phyloP scores from a whole-genome alignment of 768 basidiomycete species.

The Chalciporus pseudorubinellus region DNA sequence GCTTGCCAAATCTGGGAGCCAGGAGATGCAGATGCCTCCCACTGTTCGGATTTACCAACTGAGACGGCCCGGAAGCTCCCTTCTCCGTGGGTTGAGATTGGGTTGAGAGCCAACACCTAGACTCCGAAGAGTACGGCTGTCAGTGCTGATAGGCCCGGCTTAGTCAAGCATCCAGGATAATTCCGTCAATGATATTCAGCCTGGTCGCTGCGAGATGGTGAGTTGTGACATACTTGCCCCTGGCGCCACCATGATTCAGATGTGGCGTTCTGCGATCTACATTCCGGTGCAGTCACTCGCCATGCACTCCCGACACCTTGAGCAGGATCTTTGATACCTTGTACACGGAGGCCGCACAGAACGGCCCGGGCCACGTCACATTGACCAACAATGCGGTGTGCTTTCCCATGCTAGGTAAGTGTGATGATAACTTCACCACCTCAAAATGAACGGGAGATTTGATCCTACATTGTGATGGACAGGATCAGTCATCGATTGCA shows the following conservation, averaged over 20 bases:
- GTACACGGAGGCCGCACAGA: constrained; percentile 7
- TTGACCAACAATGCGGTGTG: constrained; percentile 4
- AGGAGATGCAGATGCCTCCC: neutral
- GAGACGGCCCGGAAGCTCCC: constrained; percentile 5
- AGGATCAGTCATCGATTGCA: constrained; percentile 10
- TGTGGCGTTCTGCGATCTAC: neutral
- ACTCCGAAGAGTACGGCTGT: neutral
- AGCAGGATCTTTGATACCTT: constrained; percentile 13
- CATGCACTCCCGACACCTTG: constrained; percentile 4
- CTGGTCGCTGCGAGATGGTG: neutral
- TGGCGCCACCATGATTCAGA: neutral
- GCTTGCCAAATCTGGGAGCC: constrained; percentile 2
- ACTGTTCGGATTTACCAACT: neutral
- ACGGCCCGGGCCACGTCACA: neutral
- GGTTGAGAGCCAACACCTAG: neutral
- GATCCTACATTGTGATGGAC: neutral
- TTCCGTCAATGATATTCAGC: too few species aligned
- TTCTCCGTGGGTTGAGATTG: constrained; percentile 10
- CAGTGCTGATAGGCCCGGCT: neutral
- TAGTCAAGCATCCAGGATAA: too few species aligned
- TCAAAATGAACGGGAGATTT: neutral
- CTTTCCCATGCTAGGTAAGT: neutral
- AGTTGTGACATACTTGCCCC: neutral
- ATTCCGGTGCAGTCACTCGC: constrained; percentile 6
- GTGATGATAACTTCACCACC: neutral